phyloP scores from a whole-genome alignment of 2,329 filamentous ascomycete species.

The Penicillium janthinellum region DNA sequence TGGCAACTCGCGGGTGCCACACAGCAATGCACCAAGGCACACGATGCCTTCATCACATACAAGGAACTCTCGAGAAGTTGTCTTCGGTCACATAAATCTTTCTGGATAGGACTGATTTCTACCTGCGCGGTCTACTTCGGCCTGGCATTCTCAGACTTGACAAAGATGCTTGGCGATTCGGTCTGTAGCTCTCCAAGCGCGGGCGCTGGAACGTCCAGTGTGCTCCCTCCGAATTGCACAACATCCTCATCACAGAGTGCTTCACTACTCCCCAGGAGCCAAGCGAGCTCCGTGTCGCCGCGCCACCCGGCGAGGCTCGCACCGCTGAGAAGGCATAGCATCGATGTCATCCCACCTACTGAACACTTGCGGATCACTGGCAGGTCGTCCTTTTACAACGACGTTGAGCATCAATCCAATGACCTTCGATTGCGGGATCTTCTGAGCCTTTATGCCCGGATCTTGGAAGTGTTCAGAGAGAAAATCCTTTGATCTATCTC shows the following conservation, averaged over 20 bases:
- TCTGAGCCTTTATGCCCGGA: background rate
- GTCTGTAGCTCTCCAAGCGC: background rate
- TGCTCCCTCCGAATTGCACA: background rate
- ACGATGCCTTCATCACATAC: background rate
- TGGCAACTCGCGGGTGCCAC: no score
- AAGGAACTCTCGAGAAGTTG: slow-evolving; percentile 3
- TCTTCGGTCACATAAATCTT: slow-evolving; percentile 16
- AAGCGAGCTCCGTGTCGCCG: background rate
- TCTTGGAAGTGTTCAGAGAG: background rate
- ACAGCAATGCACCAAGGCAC: background rate
- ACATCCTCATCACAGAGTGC: background rate
- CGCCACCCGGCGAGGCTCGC: background rate
- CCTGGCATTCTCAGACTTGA: slow-evolving; percentile 12
- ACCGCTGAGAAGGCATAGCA: background rate
- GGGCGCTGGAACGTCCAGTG: no score
- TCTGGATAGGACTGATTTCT: slow-evolving; percentile 19
- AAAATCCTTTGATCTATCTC: background rate
- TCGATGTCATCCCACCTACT: background rate
- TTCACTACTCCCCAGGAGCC: no score
- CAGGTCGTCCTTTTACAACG: background rate
- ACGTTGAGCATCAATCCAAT: background rate
- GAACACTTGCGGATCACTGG: background rate
- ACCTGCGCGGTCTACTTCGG: slow-evolving; percentile 15
- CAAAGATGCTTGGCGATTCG: background rate
- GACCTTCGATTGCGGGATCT: background rate